Percentiles rank a stretch among this genome's conserved stretches.
Conservation (phyloP, 2,329 filamentous ascomycete genomes). For the Aspergillus fijiensis region DNA sequence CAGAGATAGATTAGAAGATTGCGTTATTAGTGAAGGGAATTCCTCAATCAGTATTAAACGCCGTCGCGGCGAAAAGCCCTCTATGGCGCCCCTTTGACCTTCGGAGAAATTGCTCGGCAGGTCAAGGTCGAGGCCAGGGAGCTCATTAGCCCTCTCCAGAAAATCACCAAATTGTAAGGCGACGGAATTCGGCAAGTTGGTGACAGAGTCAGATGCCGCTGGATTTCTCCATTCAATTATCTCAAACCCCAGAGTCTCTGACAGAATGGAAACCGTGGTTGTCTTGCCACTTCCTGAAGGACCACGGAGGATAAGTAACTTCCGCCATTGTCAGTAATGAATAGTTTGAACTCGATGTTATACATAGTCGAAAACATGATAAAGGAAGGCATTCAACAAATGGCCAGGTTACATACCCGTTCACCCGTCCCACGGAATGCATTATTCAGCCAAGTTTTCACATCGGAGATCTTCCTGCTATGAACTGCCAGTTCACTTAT, state of each 20-base stretch:
- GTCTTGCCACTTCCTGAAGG: constrained; percentile 92
- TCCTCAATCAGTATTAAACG: constrained; percentile 75
- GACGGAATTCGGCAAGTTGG: constrained; percentile 66
- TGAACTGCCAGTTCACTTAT: constrained; percentile 88
- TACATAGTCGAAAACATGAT: neutral
- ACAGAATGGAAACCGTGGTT: constrained; percentile 75
- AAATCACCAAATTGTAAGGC: constrained; percentile 91
- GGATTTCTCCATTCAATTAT: constrained; percentile 92
- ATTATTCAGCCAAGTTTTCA: constrained; percentile 76
- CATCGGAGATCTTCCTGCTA: constrained; percentile 88
- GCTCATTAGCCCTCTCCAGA: constrained; percentile 75
- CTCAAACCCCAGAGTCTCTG: constrained; percentile 72
- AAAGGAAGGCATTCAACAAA: neutral
- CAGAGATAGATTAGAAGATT: constrained; percentile 62
- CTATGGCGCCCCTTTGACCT: neutral
- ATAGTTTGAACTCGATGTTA: neutral
- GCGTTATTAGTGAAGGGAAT: constrained; percentile 73
- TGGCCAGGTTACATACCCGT: constrained; percentile 30
- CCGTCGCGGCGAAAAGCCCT: constrained; percentile 29
- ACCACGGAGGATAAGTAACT: constrained; percentile 81
- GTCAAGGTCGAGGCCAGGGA: constrained; percentile 65
- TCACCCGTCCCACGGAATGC: constrained; percentile 61
- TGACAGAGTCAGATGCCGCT: constrained; percentile 57
- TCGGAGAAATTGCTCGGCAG: constrained; percentile 5
- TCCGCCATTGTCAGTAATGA: constrained; percentile 49